Evolutionary conservation across 495 filamentous ascomycete species (phyloP).

Genomic region (Rusavskia elegans): DNA sequence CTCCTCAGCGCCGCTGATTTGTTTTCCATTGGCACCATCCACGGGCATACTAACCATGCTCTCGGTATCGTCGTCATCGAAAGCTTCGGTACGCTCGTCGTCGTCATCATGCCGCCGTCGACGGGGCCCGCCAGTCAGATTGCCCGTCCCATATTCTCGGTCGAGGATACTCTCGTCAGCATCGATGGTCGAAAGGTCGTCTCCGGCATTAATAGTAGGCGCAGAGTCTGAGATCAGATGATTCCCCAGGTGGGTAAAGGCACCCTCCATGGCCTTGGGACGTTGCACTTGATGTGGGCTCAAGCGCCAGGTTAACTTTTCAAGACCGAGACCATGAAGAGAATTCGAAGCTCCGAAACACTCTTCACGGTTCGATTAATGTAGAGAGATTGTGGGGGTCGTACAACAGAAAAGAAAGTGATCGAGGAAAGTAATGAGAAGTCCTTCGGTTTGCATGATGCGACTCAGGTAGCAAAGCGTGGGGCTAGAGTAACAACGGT

Average conservation of each 20-base stretch:
- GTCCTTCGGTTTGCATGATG: too few relatives aligned
- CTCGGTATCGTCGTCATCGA: constrained; percentile 83
- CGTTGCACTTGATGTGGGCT: neutral
- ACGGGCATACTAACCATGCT: constrained; percentile 77
- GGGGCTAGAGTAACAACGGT: neutral
- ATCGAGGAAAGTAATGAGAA: too few relatives aligned
- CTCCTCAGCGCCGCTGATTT: constrained; percentile 51
- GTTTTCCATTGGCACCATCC: constrained; percentile 55
- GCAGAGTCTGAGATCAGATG: constrained; percentile 61
- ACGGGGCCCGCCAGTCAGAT: constrained; percentile 39
- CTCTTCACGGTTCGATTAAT: too few relatives aligned
- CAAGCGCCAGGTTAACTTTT: neutral
- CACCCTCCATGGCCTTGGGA: constrained; percentile 48
- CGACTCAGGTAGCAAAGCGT: neutral
- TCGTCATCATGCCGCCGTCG: constrained; percentile 67
- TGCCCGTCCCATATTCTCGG: constrained; percentile 45
- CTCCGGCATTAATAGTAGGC: constrained; percentile 57
- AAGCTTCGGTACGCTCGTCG: constrained; percentile 69
- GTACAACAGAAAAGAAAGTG: too few relatives aligned
- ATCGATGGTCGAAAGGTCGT: constrained; percentile 51
- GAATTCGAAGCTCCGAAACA: too few relatives aligned
- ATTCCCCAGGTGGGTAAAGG: constrained; percentile 74
- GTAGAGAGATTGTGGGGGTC: too few relatives aligned
- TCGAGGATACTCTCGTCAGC: constrained; percentile 63
- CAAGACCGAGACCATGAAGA: too few relatives aligned